These are phyloP conservation scores for Favolaschia claudopus DNA, from an alignment of 768 basidiomycete genomes.

Conservation along the genomic window DNA sequence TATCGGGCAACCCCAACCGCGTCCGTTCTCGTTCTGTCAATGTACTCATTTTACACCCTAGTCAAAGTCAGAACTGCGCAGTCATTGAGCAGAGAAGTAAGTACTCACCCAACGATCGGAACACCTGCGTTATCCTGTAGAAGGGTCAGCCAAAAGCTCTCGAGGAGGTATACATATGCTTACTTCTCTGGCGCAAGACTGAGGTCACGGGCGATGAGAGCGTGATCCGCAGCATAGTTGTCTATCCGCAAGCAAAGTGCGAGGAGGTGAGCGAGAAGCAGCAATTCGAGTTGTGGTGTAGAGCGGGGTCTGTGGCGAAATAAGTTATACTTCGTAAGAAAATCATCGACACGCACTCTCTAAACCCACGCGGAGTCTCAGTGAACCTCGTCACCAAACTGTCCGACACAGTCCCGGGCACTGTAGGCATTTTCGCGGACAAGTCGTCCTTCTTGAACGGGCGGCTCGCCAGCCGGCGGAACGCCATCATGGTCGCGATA, in stretches of 20 bases:
- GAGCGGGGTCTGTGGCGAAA: constrained; percentile 48
- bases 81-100: not conserved
- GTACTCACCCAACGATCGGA: constrained; percentile 44
- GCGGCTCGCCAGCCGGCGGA: constrained; percentile 55
- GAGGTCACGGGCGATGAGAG: constrained; percentile 76
- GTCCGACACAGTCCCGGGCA: constrained; percentile 75
- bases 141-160: constrained; percentile 7
- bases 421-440: constrained; percentile 60
- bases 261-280: constrained; percentile 80
- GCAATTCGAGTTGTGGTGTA: constrained; percentile 76
- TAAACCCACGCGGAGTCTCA: constrained; percentile 72
- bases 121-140: constrained; percentile 49
- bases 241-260: constrained; percentile 84
- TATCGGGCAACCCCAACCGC: constrained; percentile 70
- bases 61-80: constrained; percentile 1
- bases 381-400: constrained; percentile 83
- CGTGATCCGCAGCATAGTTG: constrained; percentile 75
- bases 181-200: constrained; percentile 71
- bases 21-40: constrained; percentile 70
- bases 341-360: constrained; percentile 60
- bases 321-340: not conserved
- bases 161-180: constrained; percentile 35
- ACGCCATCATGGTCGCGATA: constrained; percentile 82
- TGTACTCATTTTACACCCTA: constrained; percentile 77
- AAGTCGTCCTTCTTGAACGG: constrained; percentile 59